Evolutionary conservation across 148 eudicot species (phyloP).

Genomic region (Camellia sinensis): DNA sequence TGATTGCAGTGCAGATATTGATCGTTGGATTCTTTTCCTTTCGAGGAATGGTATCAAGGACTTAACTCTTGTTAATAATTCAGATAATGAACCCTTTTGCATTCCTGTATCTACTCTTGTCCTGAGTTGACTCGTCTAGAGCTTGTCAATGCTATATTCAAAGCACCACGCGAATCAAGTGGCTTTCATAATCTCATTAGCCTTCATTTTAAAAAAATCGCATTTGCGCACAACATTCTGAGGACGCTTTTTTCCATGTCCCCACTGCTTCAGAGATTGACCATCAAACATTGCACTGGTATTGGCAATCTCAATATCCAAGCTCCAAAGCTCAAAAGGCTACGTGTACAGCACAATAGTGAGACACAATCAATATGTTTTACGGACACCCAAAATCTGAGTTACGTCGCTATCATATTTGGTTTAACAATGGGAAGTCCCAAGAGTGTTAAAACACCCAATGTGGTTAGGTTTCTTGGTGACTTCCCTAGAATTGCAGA

Average conservation of each 20-base stretch:
- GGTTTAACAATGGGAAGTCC: background rate
- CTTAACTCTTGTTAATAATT: background rate
- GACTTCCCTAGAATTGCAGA: background rate
- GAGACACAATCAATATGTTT: background rate
- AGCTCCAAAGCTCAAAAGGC: background rate
- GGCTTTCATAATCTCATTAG: background rate
- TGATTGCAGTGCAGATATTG: background rate
- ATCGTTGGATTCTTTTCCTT: background rate
- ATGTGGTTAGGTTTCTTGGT: background rate
- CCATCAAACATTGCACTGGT: background rate
- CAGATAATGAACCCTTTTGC: background rate
- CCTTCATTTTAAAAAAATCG: background rate
- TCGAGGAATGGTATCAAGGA: constrained; percentile 9
- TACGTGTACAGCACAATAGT: fast-evolving
- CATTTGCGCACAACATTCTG: background rate
- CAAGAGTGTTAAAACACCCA: background rate
- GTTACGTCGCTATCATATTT: background rate
- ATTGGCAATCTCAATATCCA: background rate
- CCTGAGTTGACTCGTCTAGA: background rate
- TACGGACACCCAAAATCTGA: background rate
- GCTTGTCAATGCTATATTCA: background rate
- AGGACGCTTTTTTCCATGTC: background rate
- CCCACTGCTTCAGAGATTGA: background rate
- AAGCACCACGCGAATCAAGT: background rate
- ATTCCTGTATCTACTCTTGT: constrained; percentile 10